Evolutionary conservation across 2,329 filamentous ascomycete species (phyloP), one percentile per base, ranked within the genome.

Genomic region (Stenocarpella maydis): DNA sequence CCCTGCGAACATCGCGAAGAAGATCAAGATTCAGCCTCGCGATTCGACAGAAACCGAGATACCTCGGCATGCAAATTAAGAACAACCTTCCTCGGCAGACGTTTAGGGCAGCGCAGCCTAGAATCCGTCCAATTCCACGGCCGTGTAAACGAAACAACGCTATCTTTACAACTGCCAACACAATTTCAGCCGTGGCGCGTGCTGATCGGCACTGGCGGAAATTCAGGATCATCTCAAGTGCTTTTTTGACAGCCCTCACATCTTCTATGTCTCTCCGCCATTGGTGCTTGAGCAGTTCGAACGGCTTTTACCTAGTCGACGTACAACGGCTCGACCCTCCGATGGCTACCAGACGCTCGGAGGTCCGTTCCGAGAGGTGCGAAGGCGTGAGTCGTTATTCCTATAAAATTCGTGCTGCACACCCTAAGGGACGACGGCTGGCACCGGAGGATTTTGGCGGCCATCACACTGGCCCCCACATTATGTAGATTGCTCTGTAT

Each of bases 121-220:
- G 43, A 63, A 63, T 12, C 58, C 43, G 58, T 63, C 28, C 58
- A 49, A 37, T 37, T 37, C 43, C 41, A 49, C 28, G 4, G 21
- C 41, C 28, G 1, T 49, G 58, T 63, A 63, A 63, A 63, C 43
- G 58, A 63, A 63, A 63, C 58, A 63, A 49, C 58, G 58, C 58
- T 63, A 49, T 43, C 24, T 5, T 24, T 28, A 34, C 41, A 63
- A 63, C 43, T 49, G 58, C 43, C 28, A 63, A 63, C 26, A 63
- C 54, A 47, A 37, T 63, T 41, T 15, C 28, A 37, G n/a, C 4
- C 24, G 31, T 49, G 1, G 28, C 58, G 58, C 58, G 43, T 28
- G 58, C 58, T 63, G 41, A 19, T 17, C 4, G 24, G 28, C n/a
- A 49, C 58, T 63, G 43, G 49, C 58, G 58, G 49, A 63, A n/a